A percentile compares a stretch with the other conserved stretches of the same genome.
Evolutionary conservation across 2,329 filamentous ascomycete genomes (phyloP).

Genomic region (Byssochlamys sp.): DNA sequence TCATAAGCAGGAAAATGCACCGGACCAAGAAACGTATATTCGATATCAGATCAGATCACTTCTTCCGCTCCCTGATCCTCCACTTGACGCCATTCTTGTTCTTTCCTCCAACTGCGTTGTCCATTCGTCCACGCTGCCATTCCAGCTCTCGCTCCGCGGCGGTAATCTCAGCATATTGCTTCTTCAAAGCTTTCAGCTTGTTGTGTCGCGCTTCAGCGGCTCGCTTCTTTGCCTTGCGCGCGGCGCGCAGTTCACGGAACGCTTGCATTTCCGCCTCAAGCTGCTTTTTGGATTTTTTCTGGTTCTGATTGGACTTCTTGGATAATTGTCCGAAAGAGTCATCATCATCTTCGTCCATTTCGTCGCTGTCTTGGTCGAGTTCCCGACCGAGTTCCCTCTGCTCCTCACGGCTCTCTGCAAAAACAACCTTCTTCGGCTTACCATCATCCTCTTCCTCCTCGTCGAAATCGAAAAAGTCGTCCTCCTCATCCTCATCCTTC

Average conservation of each 20-base stretch:
- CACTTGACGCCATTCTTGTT: constrained; percentile 57
- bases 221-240: constrained; percentile 40
- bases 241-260: constrained; percentile 27
- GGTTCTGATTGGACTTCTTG: constrained; percentile 18
- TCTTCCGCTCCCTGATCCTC: constrained; percentile 54
- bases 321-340: constrained; percentile 10
- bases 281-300: constrained; percentile 36
- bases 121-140: constrained; percentile 53
- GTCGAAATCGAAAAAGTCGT: constrained; percentile 11
- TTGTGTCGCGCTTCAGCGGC: constrained; percentile 40
- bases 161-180: constrained; percentile 46
- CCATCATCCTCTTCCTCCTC: constrained; percentile 14
- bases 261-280: constrained; percentile 34
- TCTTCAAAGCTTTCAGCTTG: constrained; percentile 44
- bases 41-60: constrained; percentile 22
- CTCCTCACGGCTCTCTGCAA: constrained; percentile 30
- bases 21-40: background rate
- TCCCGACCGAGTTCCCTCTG: constrained; percentile 19
- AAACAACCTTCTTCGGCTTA: constrained; percentile 26
- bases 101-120: constrained; percentile 48
- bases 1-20: background rate
- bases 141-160: constrained; percentile 49
- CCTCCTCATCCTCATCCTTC: constrained; percentile 8
- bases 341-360: constrained; percentile 12
- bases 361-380: constrained; percentile 11